Conservation (phyloP, 1,284 basidiomycete species). For the Apiotrichum porosum region DNA sequence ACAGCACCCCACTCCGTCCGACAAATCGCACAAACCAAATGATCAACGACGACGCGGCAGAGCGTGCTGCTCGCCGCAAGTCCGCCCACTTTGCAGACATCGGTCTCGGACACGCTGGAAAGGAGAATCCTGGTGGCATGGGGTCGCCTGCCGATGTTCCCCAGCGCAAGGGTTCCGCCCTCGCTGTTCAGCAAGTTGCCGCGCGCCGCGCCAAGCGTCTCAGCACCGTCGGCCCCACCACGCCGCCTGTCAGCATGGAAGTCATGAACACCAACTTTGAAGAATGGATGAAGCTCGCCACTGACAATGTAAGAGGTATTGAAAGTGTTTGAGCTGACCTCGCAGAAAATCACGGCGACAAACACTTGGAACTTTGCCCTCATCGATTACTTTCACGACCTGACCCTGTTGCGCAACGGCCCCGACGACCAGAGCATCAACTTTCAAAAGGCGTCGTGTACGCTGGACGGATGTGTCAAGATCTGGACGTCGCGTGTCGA, state of each 20-base stretch:
- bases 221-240: slow-evolving; percentile 29
- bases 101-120: slow-evolving; percentile 4
- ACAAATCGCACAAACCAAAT: slow-evolving; percentile 12
- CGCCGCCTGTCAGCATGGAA: slow-evolving; percentile 53
- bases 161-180: slow-evolving; percentile 29
- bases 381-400: slow-evolving; percentile 99
- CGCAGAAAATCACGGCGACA: slow-evolving; percentile 94
- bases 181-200: slow-evolving; percentile 18
- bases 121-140: slow-evolving; percentile 6
- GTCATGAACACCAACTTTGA: slow-evolving; percentile 87
- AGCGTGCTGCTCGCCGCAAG: slow-evolving; percentile 37
- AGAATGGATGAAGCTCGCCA: slow-evolving; percentile 99
- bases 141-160: slow-evolving; percentile 1
- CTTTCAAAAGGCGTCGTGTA: slow-evolving; percentile 96
- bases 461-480: slow-evolving; percentile 97
- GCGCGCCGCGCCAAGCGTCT: slow-evolving; percentile 31
- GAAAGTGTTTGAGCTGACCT: not conserved
- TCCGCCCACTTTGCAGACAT: slow-evolving; percentile 38
- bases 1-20: slow-evolving; percentile 5
- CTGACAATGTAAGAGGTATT: slow-evolving; percentile 70
- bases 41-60: slow-evolving; percentile 40
- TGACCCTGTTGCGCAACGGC: slow-evolving; percentile 89
- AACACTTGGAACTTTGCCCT: slow-evolving; percentile 98
- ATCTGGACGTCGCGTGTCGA: slow-evolving; percentile 99
- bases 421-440: slow-evolving; percentile 85